Base-by-base conservation (phyloP, 2,329 filamentous ascomycete genomes). In the Periconia sp. region DNA sequence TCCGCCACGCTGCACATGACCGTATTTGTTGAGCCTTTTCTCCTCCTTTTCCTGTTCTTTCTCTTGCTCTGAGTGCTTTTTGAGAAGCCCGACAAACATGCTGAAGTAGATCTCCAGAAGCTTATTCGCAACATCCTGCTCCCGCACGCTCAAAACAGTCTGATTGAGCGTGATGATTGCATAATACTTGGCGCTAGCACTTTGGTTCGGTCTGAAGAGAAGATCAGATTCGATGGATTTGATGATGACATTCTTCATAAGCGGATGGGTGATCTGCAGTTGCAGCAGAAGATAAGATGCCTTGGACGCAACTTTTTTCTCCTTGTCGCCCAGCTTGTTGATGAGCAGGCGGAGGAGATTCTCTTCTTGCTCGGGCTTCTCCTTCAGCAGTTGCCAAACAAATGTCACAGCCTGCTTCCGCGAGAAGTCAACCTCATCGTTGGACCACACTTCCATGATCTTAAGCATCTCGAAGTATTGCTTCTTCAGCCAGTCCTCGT, bases 151-250 rank as follows among this genome's bases (percentile, higher is more conserved):
- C 36, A 99, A 73, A 36, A 97, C 92, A 0, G 92, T 97, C 73
- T 99, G 95, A 68, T 99, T 99, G 36, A 99, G 78, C 0, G 94
- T 97, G 67, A 96, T 96, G 68, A 96, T 86, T 23, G 90, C 92
- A 70, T 96, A 96, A 73, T 99, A 99, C 66, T 89, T 95, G 28
- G 92, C 89, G 57, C 95, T 88, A 24, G 87, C 78, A 61, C 84
- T 92, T 70, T 97, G 94, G 9, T 89, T 88, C 0, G 92, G 89
- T 38, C 90, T 84, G 65, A 96, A 87, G 16, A 99, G 75, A 33
- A 95, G 81, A 57, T 97, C 92, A 40, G 88, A 85, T 69, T 99
- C 92, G 30, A 99, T 85, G 8, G 85, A 84, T 49, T 83, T 85
- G 54, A 96, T 85, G 54, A 99, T 87, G 38, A 95, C 85, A 12